Percentiles rank a stretch among this genome's conserved stretches.
These are phyloP conservation scores for Ramularia collo-cygni DNA, from an alignment of 2,329 filamentous ascomycete genomes.

Conservation along the genomic window DNA sequence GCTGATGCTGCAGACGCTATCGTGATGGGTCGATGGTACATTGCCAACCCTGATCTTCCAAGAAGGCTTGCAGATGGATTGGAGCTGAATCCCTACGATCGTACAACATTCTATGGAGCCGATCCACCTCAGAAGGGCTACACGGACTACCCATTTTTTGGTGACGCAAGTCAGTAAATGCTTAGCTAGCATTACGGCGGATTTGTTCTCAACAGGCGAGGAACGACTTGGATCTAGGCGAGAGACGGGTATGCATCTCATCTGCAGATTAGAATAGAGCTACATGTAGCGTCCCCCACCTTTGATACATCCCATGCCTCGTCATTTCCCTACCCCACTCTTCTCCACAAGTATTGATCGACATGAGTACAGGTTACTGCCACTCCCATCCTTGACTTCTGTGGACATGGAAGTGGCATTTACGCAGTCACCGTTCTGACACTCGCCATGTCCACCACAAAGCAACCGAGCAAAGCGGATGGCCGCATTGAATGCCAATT, in stretches of 20 bases:
- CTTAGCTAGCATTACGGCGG: too few species aligned
- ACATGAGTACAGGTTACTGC: background rate
- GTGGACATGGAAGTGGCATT: too few species aligned
- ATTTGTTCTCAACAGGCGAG: too few species aligned
- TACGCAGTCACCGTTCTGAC: too few species aligned
- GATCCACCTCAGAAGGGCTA: slow-evolving; percentile 38
- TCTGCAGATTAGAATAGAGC: too few species aligned
- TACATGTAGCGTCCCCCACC: background rate
- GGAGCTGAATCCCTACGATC: slow-evolving; percentile 39
- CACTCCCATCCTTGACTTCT: background rate
- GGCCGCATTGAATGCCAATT: slow-evolving; percentile 34
- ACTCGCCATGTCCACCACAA: slow-evolving; percentile 2
- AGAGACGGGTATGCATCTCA: too few species aligned
- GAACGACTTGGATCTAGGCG: too few species aligned
- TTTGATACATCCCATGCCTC: background rate
- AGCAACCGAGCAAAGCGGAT: slow-evolving; percentile 10
- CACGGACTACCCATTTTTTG: slow-evolving; percentile 38
- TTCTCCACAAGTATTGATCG: background rate
- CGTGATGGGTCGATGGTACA: slow-evolving; percentile 46
- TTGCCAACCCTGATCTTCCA: slow-evolving; percentile 45
- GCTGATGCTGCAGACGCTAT: slow-evolving; percentile 37
- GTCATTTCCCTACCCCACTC: background rate
- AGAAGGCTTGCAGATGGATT: slow-evolving; percentile 40
- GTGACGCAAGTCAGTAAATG: slow-evolving; percentile 37
- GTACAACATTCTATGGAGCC: slow-evolving; percentile 41